Evolutionary conservation across 2,329 filamentous ascomycete genomes (phyloP).

Genomic region (Dothistroma septosporum): DNA sequence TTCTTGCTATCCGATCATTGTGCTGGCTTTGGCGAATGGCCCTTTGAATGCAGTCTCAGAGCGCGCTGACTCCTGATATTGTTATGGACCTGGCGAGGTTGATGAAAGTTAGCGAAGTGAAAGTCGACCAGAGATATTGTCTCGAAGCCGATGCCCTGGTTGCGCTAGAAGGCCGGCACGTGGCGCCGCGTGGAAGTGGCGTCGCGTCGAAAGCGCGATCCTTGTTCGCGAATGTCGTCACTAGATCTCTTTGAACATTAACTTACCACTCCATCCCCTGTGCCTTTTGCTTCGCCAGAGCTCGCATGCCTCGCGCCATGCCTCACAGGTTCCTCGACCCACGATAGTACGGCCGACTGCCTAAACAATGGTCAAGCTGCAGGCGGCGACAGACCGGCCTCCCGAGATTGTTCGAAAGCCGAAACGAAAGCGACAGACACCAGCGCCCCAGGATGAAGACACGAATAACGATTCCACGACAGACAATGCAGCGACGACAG

Average conservation of each 20-base stretch:
- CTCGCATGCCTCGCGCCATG: not conserved
- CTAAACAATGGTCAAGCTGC: constrained; percentile 42
- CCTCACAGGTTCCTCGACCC: not conserved
- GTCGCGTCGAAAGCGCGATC: constrained; percentile 3
- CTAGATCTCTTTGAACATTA: constrained; percentile 1
- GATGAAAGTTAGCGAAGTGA: not conserved
- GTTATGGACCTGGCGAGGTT: not conserved
- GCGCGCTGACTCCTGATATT: not conserved
- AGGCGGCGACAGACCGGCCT: constrained; percentile 41
- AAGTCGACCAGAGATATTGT: not conserved
- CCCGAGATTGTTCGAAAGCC: constrained; percentile 14
- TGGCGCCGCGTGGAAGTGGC: constrained; percentile 1
- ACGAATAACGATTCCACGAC: constrained; percentile 3
- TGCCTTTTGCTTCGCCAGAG: not conserved
- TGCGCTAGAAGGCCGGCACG: not conserved
- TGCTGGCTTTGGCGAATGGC: not conserved
- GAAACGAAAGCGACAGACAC: constrained; percentile 14
- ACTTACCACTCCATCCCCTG: not conserved
- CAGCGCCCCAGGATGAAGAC: constrained; percentile 5
- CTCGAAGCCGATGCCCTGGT: not conserved
- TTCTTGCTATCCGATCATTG: not conserved
- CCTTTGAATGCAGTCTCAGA: not conserved
- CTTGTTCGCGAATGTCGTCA: constrained; percentile 6
- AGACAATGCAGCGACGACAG: constrained; percentile 34
- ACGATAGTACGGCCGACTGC: not conserved